Evolutionary conservation across 1,284 basidiomycete genomes (phyloP), one percentile per base, ranked within the genome.

Genomic region (Coniferiporia weirii): DNA sequence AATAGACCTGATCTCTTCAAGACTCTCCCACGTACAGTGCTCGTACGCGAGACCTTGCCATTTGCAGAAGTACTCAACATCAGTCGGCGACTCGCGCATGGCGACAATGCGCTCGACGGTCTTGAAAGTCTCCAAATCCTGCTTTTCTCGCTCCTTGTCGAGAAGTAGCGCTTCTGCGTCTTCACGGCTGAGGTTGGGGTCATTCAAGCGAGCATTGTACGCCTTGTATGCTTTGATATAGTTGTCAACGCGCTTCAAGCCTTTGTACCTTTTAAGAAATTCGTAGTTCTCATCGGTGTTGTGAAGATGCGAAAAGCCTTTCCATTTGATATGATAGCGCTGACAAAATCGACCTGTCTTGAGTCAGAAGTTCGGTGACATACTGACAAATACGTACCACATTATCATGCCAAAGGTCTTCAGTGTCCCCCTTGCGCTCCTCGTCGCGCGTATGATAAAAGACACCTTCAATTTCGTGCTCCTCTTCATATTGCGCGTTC

Each of bases 241-340:
- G 76, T 99, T 99, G 75, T 98, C 96, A 60, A 99, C 93, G 59
- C 95, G 91, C 75, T 99, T 99, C 70, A 98, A 82, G 34, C 95
- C 95, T 69, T 84, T 88, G 80, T 90, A 97, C 38, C 92, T 87
- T 72, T 95, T 95, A 61, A 98, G 77, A 72, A 97, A 98, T 68
- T 94, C 87, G 76, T 97, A 98, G 10, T 88, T 87, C 75, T 99
- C 96, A 70, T 98, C 95, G 9, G 95, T 99, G 71, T 99, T 97
- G 76, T 95, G 93, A 15, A 95, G 79, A 71, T 95, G 93, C 12
- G 93, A 95, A 71, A 93, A 95, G 64, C 85, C 86, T 74, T 95
- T 95, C 93, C 93, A 96, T 72, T 96, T 96, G 77, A 96, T 93
- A 72, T 95, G 91, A 77, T 90, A 96, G 52, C 93, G 92, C 93